Conservation (phyloP, 2,329 filamentous ascomycete species). For the Penicillium sp. region DNA sequence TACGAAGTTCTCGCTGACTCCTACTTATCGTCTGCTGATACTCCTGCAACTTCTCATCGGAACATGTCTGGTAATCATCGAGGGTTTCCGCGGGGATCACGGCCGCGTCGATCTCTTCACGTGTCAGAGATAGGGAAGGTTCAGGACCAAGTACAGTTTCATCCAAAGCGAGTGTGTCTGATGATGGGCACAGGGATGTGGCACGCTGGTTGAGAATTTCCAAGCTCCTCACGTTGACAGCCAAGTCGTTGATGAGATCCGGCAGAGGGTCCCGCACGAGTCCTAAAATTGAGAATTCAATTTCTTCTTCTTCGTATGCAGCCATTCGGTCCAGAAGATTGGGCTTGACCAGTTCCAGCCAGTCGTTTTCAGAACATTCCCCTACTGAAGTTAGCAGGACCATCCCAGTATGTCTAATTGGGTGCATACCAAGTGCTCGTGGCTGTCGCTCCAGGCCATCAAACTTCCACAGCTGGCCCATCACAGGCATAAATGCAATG, state of each 20-base stretch:
- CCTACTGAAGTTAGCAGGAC: conserved; percentile 22
- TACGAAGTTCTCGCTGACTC: conserved; percentile 28
- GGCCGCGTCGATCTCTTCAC: conserved; percentile 28
- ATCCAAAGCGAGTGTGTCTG: conserved; percentile 6
- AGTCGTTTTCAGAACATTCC: conserved; percentile 46
- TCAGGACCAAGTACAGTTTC: conserved; percentile 27
- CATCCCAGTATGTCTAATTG: neutral
- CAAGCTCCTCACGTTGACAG: conserved; percentile 41
- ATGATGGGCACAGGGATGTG: neutral
- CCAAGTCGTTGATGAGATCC: conserved; percentile 38
- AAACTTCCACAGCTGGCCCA: conserved; percentile 73
- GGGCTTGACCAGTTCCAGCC: conserved; percentile 57
- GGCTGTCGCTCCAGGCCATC: conserved; percentile 73
- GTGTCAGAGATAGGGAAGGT: conserved; percentile 31
- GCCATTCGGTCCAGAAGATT: conserved; percentile 61
- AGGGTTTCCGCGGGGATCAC: conserved; percentile 20
- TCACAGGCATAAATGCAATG: conserved; percentile 72
- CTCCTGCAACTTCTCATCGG: conserved; percentile 26
- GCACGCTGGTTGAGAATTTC: conserved; percentile 30
- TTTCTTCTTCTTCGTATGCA: conserved; percentile 54
- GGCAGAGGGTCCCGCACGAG: conserved; percentile 59
- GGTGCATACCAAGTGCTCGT: conserved; percentile 48
- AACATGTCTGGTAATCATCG: conserved; percentile 19
- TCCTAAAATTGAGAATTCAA: conserved; percentile 70
- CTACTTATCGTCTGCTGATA: conserved; percentile 23